These are phyloP conservation scores for Coniochaeta sp. DNA, from an alignment of 2,329 filamentous ascomycete species.

Conservation along the genomic window DNA sequence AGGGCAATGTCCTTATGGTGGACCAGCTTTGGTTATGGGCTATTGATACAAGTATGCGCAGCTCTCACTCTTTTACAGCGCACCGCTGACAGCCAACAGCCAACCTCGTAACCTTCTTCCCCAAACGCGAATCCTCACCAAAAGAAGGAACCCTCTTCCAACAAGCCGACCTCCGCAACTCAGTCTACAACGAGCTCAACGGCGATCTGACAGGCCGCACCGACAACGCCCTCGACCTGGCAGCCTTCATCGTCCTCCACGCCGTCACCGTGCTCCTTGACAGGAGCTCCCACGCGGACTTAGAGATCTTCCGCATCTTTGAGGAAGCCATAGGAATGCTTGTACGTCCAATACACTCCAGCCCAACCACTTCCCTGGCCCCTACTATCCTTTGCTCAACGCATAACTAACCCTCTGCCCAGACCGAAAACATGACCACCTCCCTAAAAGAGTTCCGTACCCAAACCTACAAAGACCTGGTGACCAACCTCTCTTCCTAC, in stretches of 20 bases:
- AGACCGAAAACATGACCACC: constrained; percentile 56
- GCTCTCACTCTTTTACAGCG: fast-evolving
- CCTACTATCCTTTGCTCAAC: constrained; percentile 5
- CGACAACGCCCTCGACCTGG: constrained; percentile 55
- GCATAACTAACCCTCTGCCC: background rate
- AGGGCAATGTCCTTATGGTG: constrained; percentile 58
- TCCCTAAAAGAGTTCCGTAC: constrained; percentile 57
- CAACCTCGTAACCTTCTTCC: constrained; percentile 48
- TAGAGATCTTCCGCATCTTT: constrained; percentile 59
- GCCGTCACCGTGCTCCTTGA: constrained; percentile 57
- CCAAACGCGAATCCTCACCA: constrained; percentile 45
- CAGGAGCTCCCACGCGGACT: constrained; percentile 49
- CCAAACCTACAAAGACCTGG: constrained; percentile 41
- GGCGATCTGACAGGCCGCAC: constrained; percentile 56
- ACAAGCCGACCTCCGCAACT: constrained; percentile 55
- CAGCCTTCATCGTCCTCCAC: constrained; percentile 54
- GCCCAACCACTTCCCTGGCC: background rate
- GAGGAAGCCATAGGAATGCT: constrained; percentile 59
- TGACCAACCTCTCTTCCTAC: constrained; percentile 10
- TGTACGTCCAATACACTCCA: constrained; percentile 30
- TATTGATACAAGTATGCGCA: constrained; percentile 42
- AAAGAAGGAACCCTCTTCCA: constrained; percentile 49
- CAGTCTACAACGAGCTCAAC: constrained; percentile 59
- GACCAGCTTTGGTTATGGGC: constrained; percentile 60
- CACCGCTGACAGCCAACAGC: constrained; percentile 21